These are phyloP conservation scores for Puccinia coronata DNA, from an alignment of 1,284 basidiomycete species.

Conservation along the genomic window DNA sequence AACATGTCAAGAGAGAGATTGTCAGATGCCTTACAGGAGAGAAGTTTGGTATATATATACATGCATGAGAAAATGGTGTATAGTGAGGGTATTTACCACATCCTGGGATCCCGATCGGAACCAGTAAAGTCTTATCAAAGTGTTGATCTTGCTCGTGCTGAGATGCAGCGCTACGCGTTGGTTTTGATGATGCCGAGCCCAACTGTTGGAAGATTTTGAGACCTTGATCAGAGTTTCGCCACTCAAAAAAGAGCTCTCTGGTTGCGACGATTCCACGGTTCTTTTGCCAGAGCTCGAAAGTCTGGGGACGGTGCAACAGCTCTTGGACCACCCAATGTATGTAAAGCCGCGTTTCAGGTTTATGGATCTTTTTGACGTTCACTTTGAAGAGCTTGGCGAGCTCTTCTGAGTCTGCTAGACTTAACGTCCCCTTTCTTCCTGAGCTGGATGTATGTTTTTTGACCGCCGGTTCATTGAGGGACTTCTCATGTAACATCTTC, in stretches of 20 bases:
- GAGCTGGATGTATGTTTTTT: background rate
- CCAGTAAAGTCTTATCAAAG: conserved; percentile 77
- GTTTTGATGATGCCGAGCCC: background rate
- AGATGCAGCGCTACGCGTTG: background rate
- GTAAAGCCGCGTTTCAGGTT: conserved; percentile 32
- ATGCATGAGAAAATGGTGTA: background rate
- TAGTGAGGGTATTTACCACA: conserved; percentile 66
- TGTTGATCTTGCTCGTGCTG: background rate
- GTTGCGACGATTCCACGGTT: conserved; percentile 29
- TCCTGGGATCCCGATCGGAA: conserved; percentile 87
- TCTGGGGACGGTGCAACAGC: conserved; percentile 24
- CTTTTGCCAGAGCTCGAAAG: conserved; percentile 32
- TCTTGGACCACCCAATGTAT: conserved; percentile 34
- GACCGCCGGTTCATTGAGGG: background rate
- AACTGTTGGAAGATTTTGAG: background rate
- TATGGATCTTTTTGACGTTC: conserved; percentile 37
- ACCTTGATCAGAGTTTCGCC: conserved; percentile 1
- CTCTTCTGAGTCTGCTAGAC: background rate
- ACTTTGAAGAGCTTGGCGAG: conserved; percentile 20
- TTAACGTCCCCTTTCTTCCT: background rate
- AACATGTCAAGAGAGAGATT: background rate
- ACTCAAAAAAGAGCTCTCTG: conserved; percentile 31
- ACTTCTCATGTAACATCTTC: conserved; percentile 55
- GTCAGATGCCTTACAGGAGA: background rate
- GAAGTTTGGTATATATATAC: background rate